Evolutionary conservation across 371 early-diverging fungal species (phyloP), one percentile per base, ranked within the genome.

Genomic region (Blastocladiella emersonii): DNA sequence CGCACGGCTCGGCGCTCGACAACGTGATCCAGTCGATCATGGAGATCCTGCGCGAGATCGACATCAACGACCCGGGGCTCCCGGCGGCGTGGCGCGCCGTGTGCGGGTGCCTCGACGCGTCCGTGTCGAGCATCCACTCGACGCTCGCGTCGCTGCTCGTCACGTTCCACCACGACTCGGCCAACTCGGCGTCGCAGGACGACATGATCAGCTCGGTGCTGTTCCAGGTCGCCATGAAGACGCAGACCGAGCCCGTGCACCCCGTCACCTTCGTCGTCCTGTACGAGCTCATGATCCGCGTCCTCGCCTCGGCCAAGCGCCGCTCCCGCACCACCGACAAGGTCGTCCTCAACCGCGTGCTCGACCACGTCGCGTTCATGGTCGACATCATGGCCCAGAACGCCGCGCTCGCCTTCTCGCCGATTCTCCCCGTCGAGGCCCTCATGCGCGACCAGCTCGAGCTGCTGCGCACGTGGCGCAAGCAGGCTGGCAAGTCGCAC

Each of bases 251-350:
- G 37, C 41, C 44, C 60, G 19, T 59, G 27, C 8, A 8, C 30
- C 60, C 60, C 45, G 44, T 36, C 7, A 27, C 60, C 8, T 59
- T 59, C 30, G 13, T 43, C 25, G 30, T 59, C 23, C 23, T 59
- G 30, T 12, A 36, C 32, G 35, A 41, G 41, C 10, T 59, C 21
- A 39, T 59, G 60, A 21, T 13, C 7, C 39, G 44, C 25, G 44
- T 44, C 2, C 8, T 27, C 1, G 37, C 8, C 17, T 8, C 30
- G 25, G 34, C 60, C 13, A 13, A 15, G 3, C 10, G 10, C 30
- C n/a, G 60, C 21, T 15, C 44, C 36, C n/a, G 41, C 43, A 59
- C 60, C 41, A 59, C 7, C 15, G 60, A 59, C 44, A 59, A 59
- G 44, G n/a, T 17, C 23, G 60, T 59, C 17, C 19, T 59, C 15